Evolutionary conservation across 805 yeast species (phyloP), one percentile per base, ranked within the genome.

Genomic region (Candida chilensis): DNA sequence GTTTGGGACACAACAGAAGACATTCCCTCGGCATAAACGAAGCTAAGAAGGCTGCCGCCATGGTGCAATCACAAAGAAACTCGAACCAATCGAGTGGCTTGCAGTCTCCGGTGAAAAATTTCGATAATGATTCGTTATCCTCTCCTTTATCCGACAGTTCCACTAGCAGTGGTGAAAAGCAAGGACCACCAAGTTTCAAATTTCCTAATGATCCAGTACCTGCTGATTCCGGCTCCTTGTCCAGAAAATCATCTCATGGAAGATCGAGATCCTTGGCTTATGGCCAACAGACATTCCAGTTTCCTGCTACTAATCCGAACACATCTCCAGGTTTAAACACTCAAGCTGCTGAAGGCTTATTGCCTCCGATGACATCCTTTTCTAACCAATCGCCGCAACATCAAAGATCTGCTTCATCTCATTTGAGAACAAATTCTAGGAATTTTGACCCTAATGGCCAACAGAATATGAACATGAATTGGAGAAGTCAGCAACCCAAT

Each of bases 11-110:
- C 50, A 61, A 67, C 25, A 76, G 98, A 60, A 75, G 98, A 52
- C 97, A 90, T 52, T 87, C 96, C 0, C 61, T 90, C 36, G 96
- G 94, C 2, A 64, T 90, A 34, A 78, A 78, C 31, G 98, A 90
- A 56, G 97, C 97, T 9, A 87, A 84, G 45, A 79, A 79, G 42
- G 96, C 96, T 5, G 98, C 98, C n/a, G 96, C 96, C 4, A 78
- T 78, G 41, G 88, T 78, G 22, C 86, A 79, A 48, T 78, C 81
- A 2, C 92, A 85, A 50, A 70, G 87, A 52, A 63, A 57, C 36
- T 48, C 50, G 21, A 62, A 62, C n/a, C 27, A n/a, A 9, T n/a
- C n/a, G 11, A 8, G 27, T 24, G 15, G 9, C n/a, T n/a, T 24
- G 15, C 35, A 5, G 41, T 24, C 8, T 17, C 34, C n/a, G n/a